Evolutionary conservation across 306 rosid species (phyloP).

Genomic region (Parietaria judaica): DNA sequence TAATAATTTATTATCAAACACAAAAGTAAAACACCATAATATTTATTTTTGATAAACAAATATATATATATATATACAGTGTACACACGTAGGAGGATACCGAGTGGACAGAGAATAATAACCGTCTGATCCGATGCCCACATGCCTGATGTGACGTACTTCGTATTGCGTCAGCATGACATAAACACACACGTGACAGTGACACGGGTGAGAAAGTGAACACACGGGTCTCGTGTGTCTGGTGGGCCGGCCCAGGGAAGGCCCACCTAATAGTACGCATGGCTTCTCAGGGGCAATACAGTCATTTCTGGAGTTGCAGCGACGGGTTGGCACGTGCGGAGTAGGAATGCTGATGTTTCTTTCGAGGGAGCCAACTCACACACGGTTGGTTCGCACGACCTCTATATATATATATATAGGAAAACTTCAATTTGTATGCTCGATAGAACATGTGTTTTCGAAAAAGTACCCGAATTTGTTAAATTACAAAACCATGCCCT

Average conservation of each 20-base stretch:
- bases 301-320: no score
- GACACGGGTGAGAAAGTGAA: neutral
- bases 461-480: no score
- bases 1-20: no score
- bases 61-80: no score
- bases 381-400: neutral
- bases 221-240: constrained; percentile 28
- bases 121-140: constrained; percentile 23
- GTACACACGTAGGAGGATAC: no score
- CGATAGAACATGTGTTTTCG: no score
- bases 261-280: neutral
- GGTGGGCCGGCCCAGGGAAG: constrained; percentile 24
- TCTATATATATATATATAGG: neutral
- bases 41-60: no score
- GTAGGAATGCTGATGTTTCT: constrained; percentile 3
- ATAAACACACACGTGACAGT: no score
- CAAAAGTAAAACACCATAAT: no score
- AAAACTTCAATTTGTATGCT: neutral
- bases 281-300: no score
- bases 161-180: constrained; percentile 3
- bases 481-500: no score
- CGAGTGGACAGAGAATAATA: constrained; percentile 3
- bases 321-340: constrained; percentile 13
- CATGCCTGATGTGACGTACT: constrained; percentile 2
- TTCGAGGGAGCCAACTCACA: constrained; percentile 2